Evolutionary conservation across 352 stramenopile genomes (phyloP), one percentile per base, ranked within the genome.

Genomic region (Globisporangium splendens): DNA sequence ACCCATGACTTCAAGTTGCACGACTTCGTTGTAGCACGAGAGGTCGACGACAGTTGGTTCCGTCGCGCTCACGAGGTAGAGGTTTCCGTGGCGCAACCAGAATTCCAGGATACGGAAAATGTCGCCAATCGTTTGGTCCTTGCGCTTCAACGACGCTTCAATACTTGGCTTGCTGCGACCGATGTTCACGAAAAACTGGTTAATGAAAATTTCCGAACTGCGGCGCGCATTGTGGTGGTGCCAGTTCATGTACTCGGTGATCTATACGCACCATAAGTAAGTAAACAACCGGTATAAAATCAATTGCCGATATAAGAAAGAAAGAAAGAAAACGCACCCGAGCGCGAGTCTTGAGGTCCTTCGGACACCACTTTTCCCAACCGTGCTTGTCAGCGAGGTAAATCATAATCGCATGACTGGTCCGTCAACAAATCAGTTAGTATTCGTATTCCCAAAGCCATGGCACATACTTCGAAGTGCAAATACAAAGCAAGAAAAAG

Each of bases 181-280:
- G 12, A 85, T 54, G 59, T 87, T 90, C 15, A 69, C 61, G 64
- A 85, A 74, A 31, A 90, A 54, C 64, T 82, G 69, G 62, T 85
- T 76, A 21, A 86, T 69, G 62, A 87, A 87, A 51, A 90, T 77
- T 60, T 88, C 60, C 1, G 74, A 84, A 57, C 73, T 81, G 28
- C 65, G 65, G 39, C 81, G 81, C 52, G 79, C 72, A 61, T 89
- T 88, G 42, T 79, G 73, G 71, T 91, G 81, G 60, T 91, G 81
- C 81, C 81, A 91, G 67, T 90, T 77, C 63, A 72, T 86, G 69
- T 90, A 90, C 70, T 90, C 80, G 52, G 88, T 66, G 64, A 90
- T 90, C 78, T 90, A 56, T 6, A 12, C 15, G 35, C 47, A 31
- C 39, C 51, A 1, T 5, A 38, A 28, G 24, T 28, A 35, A 7